These are phyloP conservation scores for Penicillium manginii DNA, from an alignment of 495 filamentous ascomycete genomes.

Conservation along the genomic window DNA sequence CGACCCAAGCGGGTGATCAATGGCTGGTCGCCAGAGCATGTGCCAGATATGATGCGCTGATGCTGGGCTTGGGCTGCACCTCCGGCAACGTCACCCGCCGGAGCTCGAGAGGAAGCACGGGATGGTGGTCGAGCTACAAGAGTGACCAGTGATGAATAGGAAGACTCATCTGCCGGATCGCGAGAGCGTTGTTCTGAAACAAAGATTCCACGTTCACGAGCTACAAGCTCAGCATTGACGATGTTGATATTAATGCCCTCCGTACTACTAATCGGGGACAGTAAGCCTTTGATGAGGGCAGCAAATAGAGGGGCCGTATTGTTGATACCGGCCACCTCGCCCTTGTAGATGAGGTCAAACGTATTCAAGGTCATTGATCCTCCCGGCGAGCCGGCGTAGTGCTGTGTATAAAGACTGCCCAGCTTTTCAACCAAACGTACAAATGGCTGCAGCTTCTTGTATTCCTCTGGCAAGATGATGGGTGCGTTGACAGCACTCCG, in stretches of 20 bases:
- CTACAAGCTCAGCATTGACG: constrained; percentile 70
- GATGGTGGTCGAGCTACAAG: constrained; percentile 49
- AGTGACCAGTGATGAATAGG: constrained; percentile 65
- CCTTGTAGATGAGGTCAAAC: constrained; percentile 72
- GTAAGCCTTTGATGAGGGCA: constrained; percentile 69
- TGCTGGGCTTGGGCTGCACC: constrained; percentile 13
- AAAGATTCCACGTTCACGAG: constrained; percentile 68
- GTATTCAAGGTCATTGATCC: constrained; percentile 49
- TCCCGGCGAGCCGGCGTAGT: constrained; percentile 50
- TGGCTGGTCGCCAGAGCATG: constrained; percentile 58
- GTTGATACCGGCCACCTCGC: constrained; percentile 60
- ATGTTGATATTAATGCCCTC: constrained; percentile 71
- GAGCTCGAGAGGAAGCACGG: constrained; percentile 25
- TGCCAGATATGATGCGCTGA: constrained; percentile 67
- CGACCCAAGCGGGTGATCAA: constrained; percentile 68
- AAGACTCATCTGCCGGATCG: constrained; percentile 48
- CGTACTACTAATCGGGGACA: constrained; percentile 58
- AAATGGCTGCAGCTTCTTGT: constrained; percentile 69
- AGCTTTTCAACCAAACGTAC: constrained; percentile 70
- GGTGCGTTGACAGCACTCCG: constrained; percentile 74
- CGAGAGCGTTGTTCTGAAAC: constrained; percentile 66
- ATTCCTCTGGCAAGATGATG: constrained; percentile 73
- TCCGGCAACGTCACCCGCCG: constrained; percentile 6
- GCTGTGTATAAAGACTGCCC: constrained; percentile 71
- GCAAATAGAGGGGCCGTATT: constrained; percentile 74